Percentiles rank a stretch among this genome's conserved stretches.
phyloP scores from a whole-genome alignment of 495 filamentous ascomycete genomes.

The Bathelium albidoporum region DNA sequence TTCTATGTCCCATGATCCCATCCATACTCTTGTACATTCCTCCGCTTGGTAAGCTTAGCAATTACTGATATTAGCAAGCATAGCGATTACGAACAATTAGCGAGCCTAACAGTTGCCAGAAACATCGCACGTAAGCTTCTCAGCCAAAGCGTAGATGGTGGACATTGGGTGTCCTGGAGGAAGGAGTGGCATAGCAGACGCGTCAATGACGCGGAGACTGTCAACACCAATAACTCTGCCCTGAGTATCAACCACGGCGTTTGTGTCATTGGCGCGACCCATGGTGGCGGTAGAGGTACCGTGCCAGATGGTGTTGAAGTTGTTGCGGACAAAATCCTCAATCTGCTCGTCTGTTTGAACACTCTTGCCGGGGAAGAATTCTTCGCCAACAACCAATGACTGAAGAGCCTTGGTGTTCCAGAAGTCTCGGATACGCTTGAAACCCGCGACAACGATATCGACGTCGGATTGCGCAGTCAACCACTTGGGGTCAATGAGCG shows the following conservation, averaged over 20 bases:
- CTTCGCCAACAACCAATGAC: slow-evolving; percentile 32
- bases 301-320: slow-evolving; percentile 39
- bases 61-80: too few species aligned
- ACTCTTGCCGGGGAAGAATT: slow-evolving; percentile 37
- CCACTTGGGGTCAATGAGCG: slow-evolving; percentile 21
- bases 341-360: slow-evolving; percentile 45
- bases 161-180: slow-evolving; percentile 42
- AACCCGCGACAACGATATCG: slow-evolving; percentile 15
- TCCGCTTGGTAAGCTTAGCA: too few species aligned
- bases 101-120: too few species aligned
- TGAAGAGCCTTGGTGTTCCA: slow-evolving; percentile 33
- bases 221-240: slow-evolving; percentile 43
- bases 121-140: too few species aligned
- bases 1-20: too few species aligned
- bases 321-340: slow-evolving; percentile 32
- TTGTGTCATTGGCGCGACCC: slow-evolving; percentile 34
- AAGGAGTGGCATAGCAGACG: slow-evolving; percentile 45
- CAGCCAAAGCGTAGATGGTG: not conserved
- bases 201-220: slow-evolving; percentile 49
- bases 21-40: too few species aligned
- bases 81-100: too few species aligned
- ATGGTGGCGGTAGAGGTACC: slow-evolving; percentile 42
- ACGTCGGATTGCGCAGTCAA: slow-evolving; percentile 17
- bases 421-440: slow-evolving; percentile 27
- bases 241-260: slow-evolving; percentile 44